These are phyloP conservation scores for Hypomontagnella monticulosa DNA, from an alignment of 495 filamentous ascomycete genomes.

Conservation along the genomic window DNA sequence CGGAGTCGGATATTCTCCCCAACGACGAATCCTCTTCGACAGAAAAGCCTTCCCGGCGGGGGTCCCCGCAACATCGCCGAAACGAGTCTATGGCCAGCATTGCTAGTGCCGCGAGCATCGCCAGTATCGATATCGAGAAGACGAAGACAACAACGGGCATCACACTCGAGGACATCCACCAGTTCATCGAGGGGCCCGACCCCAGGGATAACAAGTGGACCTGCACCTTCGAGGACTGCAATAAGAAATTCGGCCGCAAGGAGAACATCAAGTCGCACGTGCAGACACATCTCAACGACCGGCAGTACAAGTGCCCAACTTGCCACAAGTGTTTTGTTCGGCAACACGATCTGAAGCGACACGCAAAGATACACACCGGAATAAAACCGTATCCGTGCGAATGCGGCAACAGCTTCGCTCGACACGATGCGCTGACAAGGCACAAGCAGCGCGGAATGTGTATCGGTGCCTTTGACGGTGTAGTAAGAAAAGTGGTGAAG, in stretches of 20 bases:
- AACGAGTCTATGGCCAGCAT: slow-evolving; percentile 61
- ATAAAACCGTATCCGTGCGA: slow-evolving; percentile 91
- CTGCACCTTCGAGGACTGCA: slow-evolving; percentile 82
- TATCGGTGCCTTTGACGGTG: slow-evolving; percentile 86
- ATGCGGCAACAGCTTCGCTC: slow-evolving; percentile 89
- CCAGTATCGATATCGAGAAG: slow-evolving; percentile 65
- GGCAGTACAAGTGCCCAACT: slow-evolving; percentile 87
- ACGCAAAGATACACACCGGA: slow-evolving; percentile 94
- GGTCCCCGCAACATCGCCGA: slow-evolving; percentile 53
- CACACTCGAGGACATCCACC: slow-evolving; percentile 83
- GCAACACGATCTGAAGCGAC: slow-evolving; percentile 95
- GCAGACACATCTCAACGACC: slow-evolving; percentile 94
- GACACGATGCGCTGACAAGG: slow-evolving; percentile 92
- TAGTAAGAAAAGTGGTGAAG: slow-evolving; percentile 69
- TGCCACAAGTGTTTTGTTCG: slow-evolving; percentile 96
- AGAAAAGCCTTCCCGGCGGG: slow-evolving; percentile 42
- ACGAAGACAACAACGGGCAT: slow-evolving; percentile 76
- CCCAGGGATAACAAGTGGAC: slow-evolving; percentile 81
- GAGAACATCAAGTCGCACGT: slow-evolving; percentile 99
- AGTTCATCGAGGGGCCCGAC: slow-evolving; percentile 84
- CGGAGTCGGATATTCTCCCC: slow-evolving; percentile 13
- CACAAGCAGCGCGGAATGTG: slow-evolving; percentile 96
- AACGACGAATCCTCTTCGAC: slow-evolving; percentile 32
- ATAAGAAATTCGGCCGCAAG: slow-evolving; percentile 86
- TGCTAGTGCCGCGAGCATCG: slow-evolving; percentile 62